Evolutionary conservation across 2,329 filamentous ascomycete genomes (phyloP), one percentile per base, ranked within the genome.

Genomic region (Sphaerostilbella broomeana): DNA sequence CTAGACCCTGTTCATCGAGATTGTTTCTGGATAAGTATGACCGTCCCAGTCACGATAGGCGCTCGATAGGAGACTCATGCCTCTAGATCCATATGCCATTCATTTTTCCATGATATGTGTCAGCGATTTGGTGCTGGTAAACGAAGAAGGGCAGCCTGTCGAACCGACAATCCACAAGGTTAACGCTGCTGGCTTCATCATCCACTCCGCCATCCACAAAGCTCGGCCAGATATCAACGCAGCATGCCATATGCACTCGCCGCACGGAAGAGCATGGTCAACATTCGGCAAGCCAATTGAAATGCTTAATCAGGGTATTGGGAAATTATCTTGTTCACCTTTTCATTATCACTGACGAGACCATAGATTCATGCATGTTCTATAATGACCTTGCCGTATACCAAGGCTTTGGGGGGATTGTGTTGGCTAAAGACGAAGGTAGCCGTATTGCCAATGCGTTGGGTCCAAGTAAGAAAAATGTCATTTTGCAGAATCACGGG

Each of bases 401-500:
- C 51, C 54, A 70, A 11, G 71, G 73, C 3, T 69, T 68, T 46
- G 66, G 64, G 3, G 66, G 66, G 7, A 63, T 69, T 9, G 65
- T 69, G 0, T 56, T 82, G 69, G 51, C 76, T 69, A 46, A 75
- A 63, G 54, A 84, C 39, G 81, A 86, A 54, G 80, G 81, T 0
- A 60, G 67, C 35, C 63, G 70, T 13, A 72, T 86, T 43, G 81
- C 81, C 0, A 64, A 65, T 12, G 73, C 80, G 1, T 62, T 86
- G 1, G 81, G 81, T 0, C 42, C 47, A 1, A 58, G 63, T 0
- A 74, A 72, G 43, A 81, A 70, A 56, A 28, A 70, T 12, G 64
- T 78, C 48, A 80, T 85, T 34, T 57, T 86, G 26, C 67, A 78
- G 48, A 86, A 86, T 53, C 82, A 86, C 52, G 83, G 82, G 0